A percentile compares a stretch with the other conserved stretches of the same genome.
phyloP scores from a whole-genome alignment of 202 grass and related monocot species.

The Sporobolus alterniflorus region DNA sequence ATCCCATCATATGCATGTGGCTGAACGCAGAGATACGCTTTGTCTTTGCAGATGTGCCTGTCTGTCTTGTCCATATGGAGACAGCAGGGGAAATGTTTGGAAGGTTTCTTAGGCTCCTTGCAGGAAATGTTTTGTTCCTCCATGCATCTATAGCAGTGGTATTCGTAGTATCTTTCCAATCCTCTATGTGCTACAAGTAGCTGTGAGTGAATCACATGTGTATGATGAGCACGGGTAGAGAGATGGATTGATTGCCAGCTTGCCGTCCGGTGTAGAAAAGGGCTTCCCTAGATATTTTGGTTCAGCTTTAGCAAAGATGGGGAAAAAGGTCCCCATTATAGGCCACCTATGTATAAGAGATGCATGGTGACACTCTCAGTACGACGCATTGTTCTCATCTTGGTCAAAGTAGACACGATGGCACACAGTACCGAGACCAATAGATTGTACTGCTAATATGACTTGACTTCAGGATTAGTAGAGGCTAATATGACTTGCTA shows the following conservation, averaged over 20 bases:
- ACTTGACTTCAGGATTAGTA: background rate
- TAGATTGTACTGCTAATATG: background rate
- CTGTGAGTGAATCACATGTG: slow-evolving; percentile 8
- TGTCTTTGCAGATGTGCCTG: slow-evolving; percentile 29
- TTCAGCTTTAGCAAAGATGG: too few relatives aligned
- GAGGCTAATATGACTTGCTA: too few relatives aligned
- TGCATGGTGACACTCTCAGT: too few relatives aligned
- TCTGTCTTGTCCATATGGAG: slow-evolving; percentile 43
- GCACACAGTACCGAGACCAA: too few relatives aligned
- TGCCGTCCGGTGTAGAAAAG: slow-evolving; percentile 29
- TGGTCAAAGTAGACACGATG: too few relatives aligned
- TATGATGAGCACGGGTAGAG: background rate
- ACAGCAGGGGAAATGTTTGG: slow-evolving; percentile 17
- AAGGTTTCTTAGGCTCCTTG: slow-evolving; percentile 8
- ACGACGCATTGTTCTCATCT: too few relatives aligned
- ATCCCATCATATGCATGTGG: background rate
- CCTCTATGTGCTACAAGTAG: background rate
- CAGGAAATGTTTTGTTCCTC: slow-evolving; percentile 17
- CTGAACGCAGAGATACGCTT: background rate
- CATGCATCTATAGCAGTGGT: background rate
- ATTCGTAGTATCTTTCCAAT: background rate
- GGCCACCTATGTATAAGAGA: too few relatives aligned
- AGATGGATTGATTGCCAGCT: slow-evolving; percentile 1
- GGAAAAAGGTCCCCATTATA: too few relatives aligned
- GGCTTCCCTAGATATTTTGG: background rate